Evolutionary conservation across 164 flowering plant genomes (phyloP).

Genomic region (Vitis amurensis): DNA sequence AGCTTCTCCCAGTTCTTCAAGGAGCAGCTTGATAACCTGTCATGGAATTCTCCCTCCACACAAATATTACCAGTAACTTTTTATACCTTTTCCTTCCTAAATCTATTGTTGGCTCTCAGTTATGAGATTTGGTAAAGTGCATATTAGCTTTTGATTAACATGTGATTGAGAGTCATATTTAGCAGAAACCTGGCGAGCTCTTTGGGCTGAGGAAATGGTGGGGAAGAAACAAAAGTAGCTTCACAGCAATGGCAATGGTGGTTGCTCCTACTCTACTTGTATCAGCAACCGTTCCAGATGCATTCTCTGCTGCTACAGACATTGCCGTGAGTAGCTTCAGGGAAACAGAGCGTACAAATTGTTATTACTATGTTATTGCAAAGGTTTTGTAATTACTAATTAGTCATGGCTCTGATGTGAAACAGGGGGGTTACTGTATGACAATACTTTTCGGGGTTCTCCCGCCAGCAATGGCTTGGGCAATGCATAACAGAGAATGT

Average conservation of each 20-base stretch:
- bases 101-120: too few relatives aligned
- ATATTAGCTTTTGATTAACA: too few relatives aligned
- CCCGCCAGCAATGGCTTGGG: constrained; percentile 90
- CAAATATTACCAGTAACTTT: constrained; percentile 20
- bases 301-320: constrained; percentile 70
- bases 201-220: constrained; percentile 43
- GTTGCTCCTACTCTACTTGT: constrained; percentile 58
- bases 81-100: not conserved
- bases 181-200: constrained; percentile 11
- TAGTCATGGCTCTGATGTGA: constrained; percentile 10
- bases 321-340: constrained; percentile 58
- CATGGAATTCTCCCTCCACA: constrained; percentile 17
- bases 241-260: constrained; percentile 46
- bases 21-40: constrained; percentile 53
- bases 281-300: constrained; percentile 61
- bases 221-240: constrained; percentile 39
- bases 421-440: constrained; percentile 85
- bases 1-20: constrained; percentile 66
- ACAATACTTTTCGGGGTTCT: constrained; percentile 70
- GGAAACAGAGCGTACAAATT: not conserved
- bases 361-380: not conserved
- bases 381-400: not conserved
- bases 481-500: constrained; percentile 33
- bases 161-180: not conserved
- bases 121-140: too few relatives aligned